These are phyloP conservation scores for Xylaria sp. DNA, from an alignment of 2,329 filamentous ascomycete species.

Conservation along the genomic window DNA sequence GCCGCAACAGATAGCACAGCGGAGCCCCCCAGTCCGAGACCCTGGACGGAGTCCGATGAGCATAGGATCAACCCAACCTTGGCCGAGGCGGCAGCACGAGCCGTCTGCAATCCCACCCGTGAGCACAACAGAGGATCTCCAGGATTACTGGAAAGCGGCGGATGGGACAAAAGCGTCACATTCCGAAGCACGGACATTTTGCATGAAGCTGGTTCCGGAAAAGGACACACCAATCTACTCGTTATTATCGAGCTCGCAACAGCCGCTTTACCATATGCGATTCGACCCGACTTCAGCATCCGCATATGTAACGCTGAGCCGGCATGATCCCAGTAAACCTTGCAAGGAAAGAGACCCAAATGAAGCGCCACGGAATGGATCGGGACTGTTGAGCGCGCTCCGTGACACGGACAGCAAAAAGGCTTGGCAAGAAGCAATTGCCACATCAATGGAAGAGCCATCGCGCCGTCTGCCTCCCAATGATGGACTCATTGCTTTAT, in stretches of 20 bases:
- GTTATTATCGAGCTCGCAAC: constrained; percentile 53
- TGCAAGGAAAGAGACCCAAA: constrained; percentile 42
- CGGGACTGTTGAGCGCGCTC: constrained; percentile 30
- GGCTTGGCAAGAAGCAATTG: constrained; percentile 54
- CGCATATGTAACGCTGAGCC: constrained; percentile 53
- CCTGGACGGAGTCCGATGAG: constrained; percentile 33
- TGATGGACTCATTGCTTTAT: constrained; percentile 60
- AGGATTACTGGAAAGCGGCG: constrained; percentile 61
- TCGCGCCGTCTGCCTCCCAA: constrained; percentile 49
- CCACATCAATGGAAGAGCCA: constrained; percentile 53
- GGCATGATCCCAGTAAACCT: constrained; percentile 55
- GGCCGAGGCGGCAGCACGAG: constrained; percentile 34
- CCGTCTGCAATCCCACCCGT: constrained; percentile 44
- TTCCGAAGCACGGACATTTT: constrained; percentile 54
- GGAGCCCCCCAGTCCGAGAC: constrained; percentile 29
- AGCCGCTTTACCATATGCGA: constrained; percentile 61
- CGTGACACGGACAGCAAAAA: constrained; percentile 36
- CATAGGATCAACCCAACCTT: constrained; percentile 28
- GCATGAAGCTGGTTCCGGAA: constrained; percentile 51
- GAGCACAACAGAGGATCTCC: constrained; percentile 56
- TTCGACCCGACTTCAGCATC: constrained; percentile 60
- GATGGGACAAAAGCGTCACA: constrained; percentile 63
- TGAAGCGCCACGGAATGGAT: constrained; percentile 22
- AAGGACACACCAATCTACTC: constrained; percentile 61
- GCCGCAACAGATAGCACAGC: constrained; percentile 31